Base-by-base conservation (phyloP, 805 yeast genomes). In the Metschnikowia reukaufii region DNA sequence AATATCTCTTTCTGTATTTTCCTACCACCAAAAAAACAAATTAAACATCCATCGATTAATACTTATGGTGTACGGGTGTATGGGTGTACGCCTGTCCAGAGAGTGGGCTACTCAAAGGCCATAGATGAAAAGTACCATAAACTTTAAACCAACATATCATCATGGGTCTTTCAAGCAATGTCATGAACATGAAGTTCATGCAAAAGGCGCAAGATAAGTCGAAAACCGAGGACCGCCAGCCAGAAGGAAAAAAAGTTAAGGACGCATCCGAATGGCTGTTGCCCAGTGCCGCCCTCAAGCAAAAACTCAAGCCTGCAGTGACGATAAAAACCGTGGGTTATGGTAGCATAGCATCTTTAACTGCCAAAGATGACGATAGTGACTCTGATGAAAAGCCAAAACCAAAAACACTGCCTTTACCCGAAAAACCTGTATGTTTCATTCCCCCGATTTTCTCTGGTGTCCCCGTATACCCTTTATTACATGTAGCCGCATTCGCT, bases 181-280 rank as follows among this genome's bases (percentile, higher is more conserved):
- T 88, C 57, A 72, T 84, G 82, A 85, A 84, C 77, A 88, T 88
- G 96, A 88, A 88, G 74, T 72, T 73, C 73, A 72, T 72, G 75
- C 67, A 63, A 47, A 62, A 59, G 36, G 60, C 74, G 30, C 79
- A 76, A 18, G 73, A 67, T 32, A 60, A 61, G n/a, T 60, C 49
- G 57, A 61, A 62, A 23, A 62, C 63, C n/a, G 71, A 67, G 33
- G 67, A 62, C 32, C 43, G 37, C 35, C 40, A 29, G 12, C 15
- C 40, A 3, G 52, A 59, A 33, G 59, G 60, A 44, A 66, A 60
- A 39, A 77, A 72, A 44, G 63, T 76, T 13, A 67, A 65, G 36
- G 88, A 82, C 53, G 17, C 58, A 6, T 78, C 83, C 27, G 82
- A 78, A 58, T 79, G 84, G 84, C 65, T 60, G 13, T 59, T 73